Evolutionary conservation across 2,329 filamentous ascomycete genomes (phyloP), one percentile per base, ranked within the genome.

Genomic region (Colletotrichum lindemuthianum): DNA sequence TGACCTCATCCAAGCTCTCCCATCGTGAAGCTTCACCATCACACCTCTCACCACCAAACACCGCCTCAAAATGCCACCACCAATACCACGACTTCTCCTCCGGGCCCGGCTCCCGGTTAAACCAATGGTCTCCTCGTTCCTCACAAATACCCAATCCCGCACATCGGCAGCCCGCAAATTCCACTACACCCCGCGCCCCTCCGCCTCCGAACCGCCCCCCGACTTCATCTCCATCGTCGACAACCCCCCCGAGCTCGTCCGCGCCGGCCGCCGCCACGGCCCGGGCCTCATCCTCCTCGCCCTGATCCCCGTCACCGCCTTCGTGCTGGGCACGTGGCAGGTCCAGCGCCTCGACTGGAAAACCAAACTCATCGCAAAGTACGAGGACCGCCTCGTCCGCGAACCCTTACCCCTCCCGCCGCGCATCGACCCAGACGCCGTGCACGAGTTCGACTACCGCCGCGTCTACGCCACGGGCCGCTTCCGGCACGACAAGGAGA

Each of bases 261-360:
- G 93, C 49, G 82, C 88, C 1, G 89, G 91, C 53, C 85, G 87
- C 70, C 82, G 78, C 41, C 93, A 97, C 81, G 92, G 92, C 1
- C 89, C 90, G 0, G 93, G 93, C 0, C 84, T 97, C 9, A 88
- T 96, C 40, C 83, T 97, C 66, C 86, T 97, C 10, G 92, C 92
- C 44, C 79, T 97, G 56, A 98, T 99, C 72, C 96, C 96, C 52
- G 79, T 97, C 65, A 97, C 94, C 1, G 93, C 96, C 10, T 97
- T 99, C 77, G 82, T 84, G 59, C 88, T 99, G 13, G 96, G 96
- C 36, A 92, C 92, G 68, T 99, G 96, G 96, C 96, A 99, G 76
- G 92, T 99, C 58, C 88, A 97, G 76, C 91, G 96, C 10, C 86
- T 99, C 2, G 88, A 90, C 63, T 97, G 95, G 94, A 99, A 99